Percentiles rank a stretch among this genome's conserved stretches.
Conservation (phyloP, 75 land plant genomes). For the Cunninghamia lanceolata region DNA sequence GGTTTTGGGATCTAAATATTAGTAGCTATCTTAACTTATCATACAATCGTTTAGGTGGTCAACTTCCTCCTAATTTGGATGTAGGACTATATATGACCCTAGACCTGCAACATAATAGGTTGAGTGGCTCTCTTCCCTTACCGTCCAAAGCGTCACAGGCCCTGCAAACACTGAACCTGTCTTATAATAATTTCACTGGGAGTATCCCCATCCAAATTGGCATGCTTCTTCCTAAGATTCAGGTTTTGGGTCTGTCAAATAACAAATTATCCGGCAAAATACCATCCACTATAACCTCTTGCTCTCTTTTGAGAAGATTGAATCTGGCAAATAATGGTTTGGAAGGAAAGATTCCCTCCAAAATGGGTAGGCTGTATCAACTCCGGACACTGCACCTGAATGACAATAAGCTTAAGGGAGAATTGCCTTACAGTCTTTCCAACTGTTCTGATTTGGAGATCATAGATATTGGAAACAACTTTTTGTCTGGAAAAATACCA, state of each 20-base stretch:
- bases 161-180: background rate
- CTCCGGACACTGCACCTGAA: background rate
- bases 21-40: background rate
- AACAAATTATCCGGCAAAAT: background rate
- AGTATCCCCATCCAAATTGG: background rate
- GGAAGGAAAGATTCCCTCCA: constrained; percentile 1
- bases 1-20: background rate
- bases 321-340: background rate
- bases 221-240: background rate
- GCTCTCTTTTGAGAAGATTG: background rate
- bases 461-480: background rate
- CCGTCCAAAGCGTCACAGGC: background rate
- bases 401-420: background rate
- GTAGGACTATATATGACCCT: background rate
- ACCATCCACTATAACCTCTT: background rate
- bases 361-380: background rate
- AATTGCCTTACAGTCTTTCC: background rate
- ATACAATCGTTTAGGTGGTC: background rate
- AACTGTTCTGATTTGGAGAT: background rate
- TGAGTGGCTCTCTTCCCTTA: background rate
- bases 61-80: background rate
- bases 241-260: background rate
- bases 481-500: background rate
- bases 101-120: background rate
- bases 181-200: background rate